Evolutionary conservation across 108 stramenopile genomes (phyloP), one percentile per base, ranked within the genome.

Genomic region (Nannochloropsis salina): DNA sequence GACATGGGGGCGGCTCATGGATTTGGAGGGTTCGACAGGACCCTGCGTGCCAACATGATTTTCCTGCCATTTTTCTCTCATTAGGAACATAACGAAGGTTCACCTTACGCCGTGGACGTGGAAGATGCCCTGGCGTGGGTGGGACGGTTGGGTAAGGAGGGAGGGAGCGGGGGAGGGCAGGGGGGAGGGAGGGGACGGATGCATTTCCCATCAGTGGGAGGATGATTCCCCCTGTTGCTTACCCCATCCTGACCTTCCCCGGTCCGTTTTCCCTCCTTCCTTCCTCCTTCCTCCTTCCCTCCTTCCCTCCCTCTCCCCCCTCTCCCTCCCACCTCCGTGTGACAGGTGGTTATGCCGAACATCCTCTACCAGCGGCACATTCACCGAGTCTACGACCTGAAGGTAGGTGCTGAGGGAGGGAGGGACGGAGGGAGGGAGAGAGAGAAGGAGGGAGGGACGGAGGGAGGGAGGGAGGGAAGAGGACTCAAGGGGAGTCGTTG

Each of bases 281-380:
- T 82, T 12, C 42, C 18, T 10, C 40, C 12, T 42, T 10, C 12
- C 11, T 82, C 31, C 18, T 10, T 82, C 42, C 47, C 12, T 12
- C 47, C 47, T 51, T 51, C 47, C 47, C 47, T 51, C 47, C 47
- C 47, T 51, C 47, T 12, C 47, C 12, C 12, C 47, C 44, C 21
- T 84, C 22, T 43, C 21, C 42, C 21, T 9, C 40, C 10, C 40
- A 15, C 22, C 15, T 42, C 10, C 6, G 15, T 10, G 9, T 85
- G 87, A 80, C 95, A 97, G 5, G 96, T 97, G 8, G 96, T 96
- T 44, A 96, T 96, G 95, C 93, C 93, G 88, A 96, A 98, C 82
- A 94, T 98, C 20, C 97, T 98, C 84, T 96, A 94, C 87, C 94
- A 93, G 22, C 90, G 95, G 21, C 95, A 96, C 85, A 96, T 98